Conservation (phyloP, 176 grass and related monocot genomes). For the Metroxylon sagu region DNA sequence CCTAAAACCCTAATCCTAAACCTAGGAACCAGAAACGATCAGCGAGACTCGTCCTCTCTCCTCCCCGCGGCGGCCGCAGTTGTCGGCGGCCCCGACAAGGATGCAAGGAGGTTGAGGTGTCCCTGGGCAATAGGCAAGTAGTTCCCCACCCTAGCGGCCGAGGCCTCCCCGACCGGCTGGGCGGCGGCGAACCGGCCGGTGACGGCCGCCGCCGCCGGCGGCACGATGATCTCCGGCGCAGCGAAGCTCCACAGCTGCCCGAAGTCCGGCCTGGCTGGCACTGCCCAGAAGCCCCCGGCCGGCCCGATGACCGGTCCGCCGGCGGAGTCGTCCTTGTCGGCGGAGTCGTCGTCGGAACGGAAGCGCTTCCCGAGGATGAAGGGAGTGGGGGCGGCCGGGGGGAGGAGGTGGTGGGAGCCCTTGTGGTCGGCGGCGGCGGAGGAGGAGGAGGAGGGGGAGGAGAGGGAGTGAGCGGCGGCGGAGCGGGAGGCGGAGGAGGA, state of each 20-base stretch:
- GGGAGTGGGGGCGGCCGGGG: not conserved
- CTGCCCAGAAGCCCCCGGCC: not conserved
- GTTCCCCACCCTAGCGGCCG: conserved; percentile 15
- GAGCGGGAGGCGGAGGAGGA: not conserved
- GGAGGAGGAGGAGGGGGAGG: not conserved
- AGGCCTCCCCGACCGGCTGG: conserved; percentile 11
- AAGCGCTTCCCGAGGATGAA: not conserved
- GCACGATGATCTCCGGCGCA: not conserved
- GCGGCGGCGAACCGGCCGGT: not conserved
- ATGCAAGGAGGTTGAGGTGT: conserved; percentile 7
- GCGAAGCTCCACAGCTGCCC: conserved; percentile 6
- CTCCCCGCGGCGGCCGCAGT: not conserved
- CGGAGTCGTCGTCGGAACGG: not conserved
- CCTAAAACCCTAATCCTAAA: not conserved
- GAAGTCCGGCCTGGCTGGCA: not conserved
- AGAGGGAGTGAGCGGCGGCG: not conserved
- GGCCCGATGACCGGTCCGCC: too few species aligned
- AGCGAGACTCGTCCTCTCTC: not conserved
- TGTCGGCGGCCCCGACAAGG: not conserved
- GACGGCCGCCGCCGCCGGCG: not conserved
- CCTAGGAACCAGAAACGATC: not conserved
- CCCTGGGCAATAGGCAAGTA: conserved; percentile 2
- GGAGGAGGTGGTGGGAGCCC: not conserved
- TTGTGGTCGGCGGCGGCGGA: not conserved
- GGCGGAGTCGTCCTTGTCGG: too few species aligned